These are phyloP conservation scores for Leishmania guyanensis DNA, from an alignment of 208 protist species.

Conservation along the genomic window DNA sequence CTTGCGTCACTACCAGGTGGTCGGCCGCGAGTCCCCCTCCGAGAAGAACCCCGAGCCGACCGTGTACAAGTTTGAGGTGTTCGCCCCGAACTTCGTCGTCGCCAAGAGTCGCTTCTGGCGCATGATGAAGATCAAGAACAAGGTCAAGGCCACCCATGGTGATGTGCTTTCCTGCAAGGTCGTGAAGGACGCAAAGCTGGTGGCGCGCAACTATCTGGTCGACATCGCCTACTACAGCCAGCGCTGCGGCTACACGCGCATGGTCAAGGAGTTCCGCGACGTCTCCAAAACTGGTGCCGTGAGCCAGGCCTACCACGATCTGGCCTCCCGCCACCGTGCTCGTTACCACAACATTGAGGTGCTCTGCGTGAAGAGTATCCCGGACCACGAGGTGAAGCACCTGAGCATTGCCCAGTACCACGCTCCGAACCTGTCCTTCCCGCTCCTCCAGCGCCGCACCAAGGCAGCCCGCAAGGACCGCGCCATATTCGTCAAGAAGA, in stretches of 20 bases:
- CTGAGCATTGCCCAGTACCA: slow-evolving; percentile 94
- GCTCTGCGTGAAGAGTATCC: slow-evolving; percentile 93
- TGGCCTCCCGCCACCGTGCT: slow-evolving; percentile 97
- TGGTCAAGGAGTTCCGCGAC: slow-evolving; percentile 99
- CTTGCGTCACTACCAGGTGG: slow-evolving; percentile 94
- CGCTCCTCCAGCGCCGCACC: slow-evolving; percentile 91
- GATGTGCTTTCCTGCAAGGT: slow-evolving; percentile 95
- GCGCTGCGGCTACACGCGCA: slow-evolving; percentile 98
- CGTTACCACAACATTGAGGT: slow-evolving; percentile 96
- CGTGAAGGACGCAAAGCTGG: slow-evolving; percentile 96
- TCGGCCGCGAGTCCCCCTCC: slow-evolving; percentile 94
- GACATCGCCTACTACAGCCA: slow-evolving; percentile 99
- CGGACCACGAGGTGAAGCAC: slow-evolving; percentile 80
- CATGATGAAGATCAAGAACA: slow-evolving; percentile 97
- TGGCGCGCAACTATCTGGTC: slow-evolving; percentile 99
- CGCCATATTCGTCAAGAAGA: slow-evolving; percentile 85
- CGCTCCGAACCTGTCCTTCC: slow-evolving; percentile 93
- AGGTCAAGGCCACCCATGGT: slow-evolving; percentile 98
- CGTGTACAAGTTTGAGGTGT: slow-evolving; percentile 99
- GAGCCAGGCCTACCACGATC: slow-evolving; percentile 97
- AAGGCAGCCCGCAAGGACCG: slow-evolving; percentile 83
- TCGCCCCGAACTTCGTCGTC: slow-evolving; percentile 98
- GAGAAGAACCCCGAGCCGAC: slow-evolving; percentile 92
- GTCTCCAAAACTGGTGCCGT: slow-evolving; percentile 95
- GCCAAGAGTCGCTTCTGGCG: slow-evolving; percentile 99